Evolutionary conservation across 2,329 filamentous ascomycete species (phyloP).

Genomic region (Fusarium globosum): DNA sequence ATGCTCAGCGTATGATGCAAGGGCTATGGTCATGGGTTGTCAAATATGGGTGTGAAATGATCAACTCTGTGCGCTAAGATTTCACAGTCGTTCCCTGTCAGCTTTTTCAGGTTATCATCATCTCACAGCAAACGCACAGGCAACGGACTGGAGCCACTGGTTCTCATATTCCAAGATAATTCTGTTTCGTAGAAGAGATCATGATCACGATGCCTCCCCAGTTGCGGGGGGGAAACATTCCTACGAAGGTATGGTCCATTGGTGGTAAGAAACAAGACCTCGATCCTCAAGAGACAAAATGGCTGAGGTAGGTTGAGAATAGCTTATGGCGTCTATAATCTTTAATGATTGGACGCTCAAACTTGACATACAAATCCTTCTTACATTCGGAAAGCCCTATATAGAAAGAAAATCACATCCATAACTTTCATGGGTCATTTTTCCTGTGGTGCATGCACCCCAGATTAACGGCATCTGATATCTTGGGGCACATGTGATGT

Average conservation of each 20-base stretch:
- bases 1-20: neutral
- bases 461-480: conserved; percentile 39
- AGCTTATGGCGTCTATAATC: neutral
- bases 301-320: neutral
- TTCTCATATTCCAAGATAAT: neutral
- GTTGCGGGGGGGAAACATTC: too few species aligned
- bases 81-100: neutral
- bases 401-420: neutral
- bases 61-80: neutral
- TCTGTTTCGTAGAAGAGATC: neutral
- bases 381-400: neutral
- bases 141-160: neutral
- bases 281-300: neutral
- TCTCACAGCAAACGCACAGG: neutral
- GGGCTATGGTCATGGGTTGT: neutral
- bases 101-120: neutral
- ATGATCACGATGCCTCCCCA: neutral
- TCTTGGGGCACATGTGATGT: conserved; percentile 22
- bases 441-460: conserved; percentile 36
- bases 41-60: neutral
- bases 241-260: neutral
- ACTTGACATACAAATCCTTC: neutral
- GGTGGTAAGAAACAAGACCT: neutral
- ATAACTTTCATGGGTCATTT: conserved; percentile 5
- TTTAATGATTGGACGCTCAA: neutral